A percentile compares a stretch with the other conserved stretches of the same genome.
phyloP scores from a whole-genome alignment of 768 basidiomycete genomes.

The Amyloporia xantha region DNA sequence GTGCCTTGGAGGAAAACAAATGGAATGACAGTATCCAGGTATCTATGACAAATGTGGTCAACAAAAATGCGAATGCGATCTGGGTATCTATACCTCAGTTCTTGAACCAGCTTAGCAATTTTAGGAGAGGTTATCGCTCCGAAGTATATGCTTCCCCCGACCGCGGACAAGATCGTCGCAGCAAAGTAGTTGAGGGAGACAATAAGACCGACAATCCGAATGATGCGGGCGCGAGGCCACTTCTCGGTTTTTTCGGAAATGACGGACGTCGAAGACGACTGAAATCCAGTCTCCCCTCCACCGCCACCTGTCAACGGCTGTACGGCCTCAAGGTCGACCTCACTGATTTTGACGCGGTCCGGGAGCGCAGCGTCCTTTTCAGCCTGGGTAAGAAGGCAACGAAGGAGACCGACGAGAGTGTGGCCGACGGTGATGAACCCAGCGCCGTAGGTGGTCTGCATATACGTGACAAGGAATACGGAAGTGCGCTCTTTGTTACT shows the following conservation, averaged over 20 bases:
- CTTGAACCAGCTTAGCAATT: background rate
- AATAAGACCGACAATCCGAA: background rate
- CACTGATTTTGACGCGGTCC: background rate
- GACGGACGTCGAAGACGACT: background rate
- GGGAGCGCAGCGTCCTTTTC: background rate
- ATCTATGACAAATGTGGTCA: no score
- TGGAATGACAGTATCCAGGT: background rate
- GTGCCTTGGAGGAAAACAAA: background rate
- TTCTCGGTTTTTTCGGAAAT: constrained; percentile 2
- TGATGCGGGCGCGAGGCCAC: background rate
- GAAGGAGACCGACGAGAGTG: background rate
- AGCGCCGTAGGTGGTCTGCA: background rate
- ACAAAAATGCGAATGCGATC: background rate
- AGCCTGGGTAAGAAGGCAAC: background rate
- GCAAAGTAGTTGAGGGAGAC: background rate
- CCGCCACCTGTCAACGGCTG: background rate
- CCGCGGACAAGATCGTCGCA: background rate
- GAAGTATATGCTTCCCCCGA: background rate
- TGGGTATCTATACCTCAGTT: background rate
- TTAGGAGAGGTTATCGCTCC: background rate
- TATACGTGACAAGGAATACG: background rate
- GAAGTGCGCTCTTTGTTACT: background rate
- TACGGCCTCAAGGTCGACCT: no score
- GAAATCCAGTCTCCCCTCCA: background rate
- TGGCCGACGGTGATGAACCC: background rate